A percentile compares a stretch with the other conserved stretches of the same genome.
These are phyloP conservation scores for Populus ilicifolia DNA, from an alignment of 345 rosid genomes.

Conservation along the genomic window DNA sequence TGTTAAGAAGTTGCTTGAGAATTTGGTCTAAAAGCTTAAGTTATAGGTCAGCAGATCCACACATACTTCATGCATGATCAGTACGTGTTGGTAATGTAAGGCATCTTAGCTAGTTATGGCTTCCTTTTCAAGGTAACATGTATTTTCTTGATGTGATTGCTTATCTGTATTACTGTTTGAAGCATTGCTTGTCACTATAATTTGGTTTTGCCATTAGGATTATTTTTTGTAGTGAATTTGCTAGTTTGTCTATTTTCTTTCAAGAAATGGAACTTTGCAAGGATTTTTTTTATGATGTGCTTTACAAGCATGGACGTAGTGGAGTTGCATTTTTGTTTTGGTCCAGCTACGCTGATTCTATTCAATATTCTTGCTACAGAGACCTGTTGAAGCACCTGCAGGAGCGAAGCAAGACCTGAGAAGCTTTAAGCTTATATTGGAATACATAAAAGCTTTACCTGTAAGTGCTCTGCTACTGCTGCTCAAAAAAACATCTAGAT, in stretches of 20 bases:
- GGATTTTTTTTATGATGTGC: not conserved
- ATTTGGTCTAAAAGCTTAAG: not conserved
- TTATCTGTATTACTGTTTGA: not conserved
- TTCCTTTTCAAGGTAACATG: not conserved
- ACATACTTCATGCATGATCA: not conserved
- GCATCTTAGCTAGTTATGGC: not conserved
- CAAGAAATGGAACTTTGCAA: not conserved
- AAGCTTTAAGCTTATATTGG: slow-evolving; percentile 76
- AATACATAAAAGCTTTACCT: slow-evolving; percentile 90
- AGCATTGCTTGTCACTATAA: not conserved
- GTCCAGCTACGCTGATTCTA: not conserved
- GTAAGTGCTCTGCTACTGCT: slow-evolving; percentile 37
- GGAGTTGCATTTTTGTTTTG: not conserved
- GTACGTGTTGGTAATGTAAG: not conserved
- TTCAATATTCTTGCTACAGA: slow-evolving; percentile 42
- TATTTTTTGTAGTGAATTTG: not conserved
- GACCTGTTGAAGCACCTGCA: slow-evolving; percentile 62
- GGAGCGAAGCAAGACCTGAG: slow-evolving; percentile 72
- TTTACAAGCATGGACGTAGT: not conserved
- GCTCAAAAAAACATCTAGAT: not conserved
- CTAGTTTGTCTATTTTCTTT: not conserved
- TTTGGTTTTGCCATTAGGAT: not conserved
- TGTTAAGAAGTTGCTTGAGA: not conserved
- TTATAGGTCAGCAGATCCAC: not conserved
- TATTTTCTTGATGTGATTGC: not conserved